Evolutionary conservation across 768 basidiomycete species (phyloP).

Genomic region (Antrodiella citrinella): DNA sequence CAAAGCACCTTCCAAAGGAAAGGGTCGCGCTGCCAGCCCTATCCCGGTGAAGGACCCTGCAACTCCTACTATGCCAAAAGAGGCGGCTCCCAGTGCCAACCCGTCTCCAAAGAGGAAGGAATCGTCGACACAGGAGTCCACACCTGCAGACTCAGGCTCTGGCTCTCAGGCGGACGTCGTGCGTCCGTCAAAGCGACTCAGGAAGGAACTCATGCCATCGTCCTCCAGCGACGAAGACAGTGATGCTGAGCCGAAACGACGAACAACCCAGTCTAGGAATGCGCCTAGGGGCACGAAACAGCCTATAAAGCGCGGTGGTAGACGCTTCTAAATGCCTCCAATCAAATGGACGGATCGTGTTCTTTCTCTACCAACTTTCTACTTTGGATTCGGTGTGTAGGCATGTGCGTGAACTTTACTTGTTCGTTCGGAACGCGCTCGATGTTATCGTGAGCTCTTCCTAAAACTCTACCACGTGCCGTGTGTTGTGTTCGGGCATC

Average conservation of each 20-base stretch:
- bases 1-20: slow-evolving; percentile 2
- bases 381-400: background rate
- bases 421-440: too few species aligned
- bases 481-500: too few species aligned
- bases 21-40: background rate
- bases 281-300: slow-evolving; percentile 52
- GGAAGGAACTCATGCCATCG: slow-evolving; percentile 21
- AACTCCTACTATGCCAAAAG: slow-evolving; percentile 1
- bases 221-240: slow-evolving; percentile 49
- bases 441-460: too few species aligned
- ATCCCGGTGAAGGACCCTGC: background rate
- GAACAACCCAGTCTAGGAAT: slow-evolving; percentile 32
- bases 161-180: slow-evolving; percentile 21
- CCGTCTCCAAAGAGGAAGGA: background rate
- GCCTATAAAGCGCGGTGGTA: slow-evolving; percentile 69
- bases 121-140: background rate
- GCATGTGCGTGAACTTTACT: too few species aligned
- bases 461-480: too few species aligned
- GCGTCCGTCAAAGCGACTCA: slow-evolving; percentile 37
- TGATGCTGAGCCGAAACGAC: slow-evolving; percentile 41
- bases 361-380: background rate
- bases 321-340: slow-evolving; percentile 42
- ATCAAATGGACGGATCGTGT: background rate
- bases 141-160: background rate
- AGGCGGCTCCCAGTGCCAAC: background rate